A percentile compares a stretch with the other conserved stretches of the same genome.
Evolutionary conservation across 306 rosid genomes (phyloP).

Genomic region (Sphenostylis stenocarpa): DNA sequence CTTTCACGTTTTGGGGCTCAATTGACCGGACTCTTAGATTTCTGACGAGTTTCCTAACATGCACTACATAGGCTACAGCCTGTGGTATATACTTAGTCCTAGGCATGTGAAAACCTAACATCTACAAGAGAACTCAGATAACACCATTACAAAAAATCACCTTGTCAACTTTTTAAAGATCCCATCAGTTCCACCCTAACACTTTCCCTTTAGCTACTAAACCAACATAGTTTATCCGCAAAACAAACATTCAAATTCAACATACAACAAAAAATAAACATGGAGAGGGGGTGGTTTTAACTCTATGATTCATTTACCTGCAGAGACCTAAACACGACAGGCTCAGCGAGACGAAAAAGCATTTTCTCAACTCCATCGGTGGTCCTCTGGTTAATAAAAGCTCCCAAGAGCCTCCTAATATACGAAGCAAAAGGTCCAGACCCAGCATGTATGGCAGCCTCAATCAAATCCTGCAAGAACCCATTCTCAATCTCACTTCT

Average conservation of each 20-base stretch:
- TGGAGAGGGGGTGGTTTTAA: too few species aligned
- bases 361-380: slow-evolving; percentile 78
- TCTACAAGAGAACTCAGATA: background rate
- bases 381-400: slow-evolving; percentile 84
- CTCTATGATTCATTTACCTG: slow-evolving; percentile 54
- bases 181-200: background rate
- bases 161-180: background rate
- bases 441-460: slow-evolving; percentile 62
- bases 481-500: slow-evolving; percentile 64
- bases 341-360: slow-evolving; percentile 75
- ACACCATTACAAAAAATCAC: background rate
- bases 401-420: slow-evolving; percentile 77
- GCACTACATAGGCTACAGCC: background rate
- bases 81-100: background rate
- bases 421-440: slow-evolving; percentile 62
- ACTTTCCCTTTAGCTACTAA: background rate
- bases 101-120: background rate
- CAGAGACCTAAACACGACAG: slow-evolving; percentile 83
- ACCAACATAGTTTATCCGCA: background rate
- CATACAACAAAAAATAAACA: background rate
- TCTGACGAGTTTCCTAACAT: too few species aligned
- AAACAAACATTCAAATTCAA: background rate
- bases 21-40: too few species aligned
- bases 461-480: slow-evolving; percentile 79
- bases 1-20: too few species aligned